Conservation (phyloP, 2,329 filamentous ascomycete species). For the Curvularia eragrostidis region DNA sequence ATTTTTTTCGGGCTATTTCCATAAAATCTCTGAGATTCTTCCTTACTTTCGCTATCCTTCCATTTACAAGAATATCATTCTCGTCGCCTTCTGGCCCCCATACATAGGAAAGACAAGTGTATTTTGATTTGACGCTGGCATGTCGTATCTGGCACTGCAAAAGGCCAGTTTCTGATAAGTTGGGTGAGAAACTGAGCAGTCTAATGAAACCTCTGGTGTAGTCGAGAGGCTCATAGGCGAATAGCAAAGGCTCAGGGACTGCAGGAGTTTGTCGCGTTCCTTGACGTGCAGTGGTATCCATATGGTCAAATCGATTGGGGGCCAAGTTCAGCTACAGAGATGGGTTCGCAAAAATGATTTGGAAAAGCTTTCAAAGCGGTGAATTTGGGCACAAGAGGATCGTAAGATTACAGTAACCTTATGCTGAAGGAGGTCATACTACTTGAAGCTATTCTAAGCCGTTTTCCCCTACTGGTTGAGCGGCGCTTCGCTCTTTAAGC, state of each 20-base stretch:
- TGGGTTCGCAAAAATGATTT: background rate
- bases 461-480: background rate
- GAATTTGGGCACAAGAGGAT: background rate
- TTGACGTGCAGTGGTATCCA: background rate
- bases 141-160: background rate
- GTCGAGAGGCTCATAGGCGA: slow-evolving; percentile 6
- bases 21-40: slow-evolving; percentile 19
- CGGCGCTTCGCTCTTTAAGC: background rate
- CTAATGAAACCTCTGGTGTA: slow-evolving; percentile 9
- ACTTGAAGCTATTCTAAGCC: background rate
- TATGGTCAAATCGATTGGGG: background rate
- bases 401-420: background rate
- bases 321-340: background rate
- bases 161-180: background rate
- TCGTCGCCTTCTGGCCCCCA: slow-evolving; percentile 11
- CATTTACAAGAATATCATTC: slow-evolving; percentile 8
- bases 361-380: background rate
- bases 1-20: background rate
- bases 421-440: background rate
- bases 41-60: slow-evolving; percentile 7
- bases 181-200: slow-evolving; percentile 8
- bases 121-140: background rate
- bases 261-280: background rate
- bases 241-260: background rate
- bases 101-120: slow-evolving; percentile 22